phyloP scores from a whole-genome alignment of 805 yeast species.

The Candida corydali region DNA sequence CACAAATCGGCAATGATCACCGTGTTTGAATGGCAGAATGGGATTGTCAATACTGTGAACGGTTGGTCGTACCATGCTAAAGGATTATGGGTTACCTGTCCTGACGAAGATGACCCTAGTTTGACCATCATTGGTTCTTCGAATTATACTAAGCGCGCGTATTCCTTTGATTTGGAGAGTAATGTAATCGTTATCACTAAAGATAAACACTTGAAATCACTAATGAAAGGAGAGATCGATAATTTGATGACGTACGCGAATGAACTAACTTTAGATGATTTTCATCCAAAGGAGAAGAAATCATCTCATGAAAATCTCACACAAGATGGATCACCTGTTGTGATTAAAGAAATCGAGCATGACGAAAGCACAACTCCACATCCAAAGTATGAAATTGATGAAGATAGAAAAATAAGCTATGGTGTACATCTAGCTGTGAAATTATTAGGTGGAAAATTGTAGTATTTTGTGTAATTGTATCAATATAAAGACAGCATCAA shows the following conservation, averaged over 20 bases:
- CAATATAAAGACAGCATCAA: no score
- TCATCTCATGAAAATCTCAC: background rate
- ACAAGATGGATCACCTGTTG: slow-evolving; percentile 12
- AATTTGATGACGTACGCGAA: slow-evolving; percentile 53
- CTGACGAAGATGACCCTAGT: slow-evolving; percentile 56
- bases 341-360: slow-evolving; percentile 11
- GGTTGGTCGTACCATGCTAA: slow-evolving; percentile 99
- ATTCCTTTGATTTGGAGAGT: slow-evolving; percentile 81
- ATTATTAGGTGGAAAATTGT: slow-evolving; percentile 53
- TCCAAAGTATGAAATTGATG: slow-evolving; percentile 35
- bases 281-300: slow-evolving; percentile 34
- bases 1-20: slow-evolving; percentile 45
- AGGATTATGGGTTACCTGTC: slow-evolving; percentile 79
- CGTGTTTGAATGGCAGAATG: slow-evolving; percentile 82
- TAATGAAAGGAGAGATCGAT: slow-evolving; percentile 61
- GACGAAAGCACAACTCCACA: background rate
- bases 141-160: slow-evolving; percentile 88
- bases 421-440: slow-evolving; percentile 68
- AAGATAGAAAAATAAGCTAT: slow-evolving; percentile 56
- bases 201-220: slow-evolving; percentile 51
- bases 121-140: slow-evolving; percentile 88
- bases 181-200: slow-evolving; percentile 77
- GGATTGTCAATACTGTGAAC: slow-evolving; percentile 69
- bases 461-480: no score
- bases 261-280: slow-evolving; percentile 56